These are phyloP conservation scores for Ramularia endophylla DNA, from an alignment of 2,329 filamentous ascomycete species.

Conservation along the genomic window DNA sequence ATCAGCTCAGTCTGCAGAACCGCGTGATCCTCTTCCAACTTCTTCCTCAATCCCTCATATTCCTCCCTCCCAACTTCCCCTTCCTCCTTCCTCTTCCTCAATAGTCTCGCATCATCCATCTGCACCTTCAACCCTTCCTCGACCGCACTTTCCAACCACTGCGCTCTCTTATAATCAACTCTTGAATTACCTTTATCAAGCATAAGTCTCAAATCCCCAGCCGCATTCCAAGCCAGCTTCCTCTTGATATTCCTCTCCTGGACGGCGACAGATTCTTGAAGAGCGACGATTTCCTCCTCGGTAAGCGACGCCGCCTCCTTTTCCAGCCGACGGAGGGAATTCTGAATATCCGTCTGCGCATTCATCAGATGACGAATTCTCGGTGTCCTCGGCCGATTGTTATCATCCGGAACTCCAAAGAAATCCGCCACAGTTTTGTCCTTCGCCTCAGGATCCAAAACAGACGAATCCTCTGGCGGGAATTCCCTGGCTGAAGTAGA, in stretches of 20 bases:
- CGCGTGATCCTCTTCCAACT: slow-evolving; percentile 16
- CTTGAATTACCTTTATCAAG: slow-evolving; percentile 21
- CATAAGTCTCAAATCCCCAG: slow-evolving; percentile 22
- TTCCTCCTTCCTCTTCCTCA: slow-evolving; percentile 12
- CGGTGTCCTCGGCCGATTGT: neutral
- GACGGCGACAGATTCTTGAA: slow-evolving; percentile 5
- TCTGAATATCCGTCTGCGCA: slow-evolving; percentile 3
- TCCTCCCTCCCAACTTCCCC: slow-evolving; percentile 11
- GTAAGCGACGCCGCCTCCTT: slow-evolving; percentile 4
- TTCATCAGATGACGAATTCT: slow-evolving; percentile 15
- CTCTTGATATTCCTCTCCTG: slow-evolving; percentile 16
- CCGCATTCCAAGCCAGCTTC: slow-evolving; percentile 21
- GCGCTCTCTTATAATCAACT: slow-evolving; percentile 17
- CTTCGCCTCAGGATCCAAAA: slow-evolving; percentile 11
- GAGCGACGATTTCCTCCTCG: slow-evolving; percentile 7
- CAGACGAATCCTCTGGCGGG: too few relatives aligned
- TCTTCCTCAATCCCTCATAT: slow-evolving; percentile 14
- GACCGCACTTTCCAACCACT: slow-evolving; percentile 23
- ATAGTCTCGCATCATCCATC: slow-evolving; percentile 18
- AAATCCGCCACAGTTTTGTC: slow-evolving; percentile 22
- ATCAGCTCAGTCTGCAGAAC: slow-evolving; percentile 18
- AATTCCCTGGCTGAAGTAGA: too few relatives aligned
- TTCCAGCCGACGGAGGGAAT: slow-evolving; percentile 6
- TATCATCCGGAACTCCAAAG: slow-evolving; percentile 14
- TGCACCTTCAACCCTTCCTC: slow-evolving; percentile 22